phyloP scores from a whole-genome alignment of 2,329 filamentous ascomycete genomes.

The Penicillium sp. region DNA sequence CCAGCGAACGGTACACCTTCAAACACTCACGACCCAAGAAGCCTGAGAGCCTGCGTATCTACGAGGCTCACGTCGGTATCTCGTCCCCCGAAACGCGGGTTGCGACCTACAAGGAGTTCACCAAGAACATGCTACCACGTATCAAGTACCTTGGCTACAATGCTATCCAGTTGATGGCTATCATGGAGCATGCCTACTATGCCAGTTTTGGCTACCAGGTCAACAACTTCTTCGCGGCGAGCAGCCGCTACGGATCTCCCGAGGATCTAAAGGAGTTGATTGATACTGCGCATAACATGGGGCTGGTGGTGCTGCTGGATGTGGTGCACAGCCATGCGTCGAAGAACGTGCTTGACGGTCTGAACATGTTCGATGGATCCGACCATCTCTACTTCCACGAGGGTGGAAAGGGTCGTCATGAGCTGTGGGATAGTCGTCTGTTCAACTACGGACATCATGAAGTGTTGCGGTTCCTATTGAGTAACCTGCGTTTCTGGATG shows the following conservation, averaged over 20 bases:
- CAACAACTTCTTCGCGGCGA: constrained; percentile 98
- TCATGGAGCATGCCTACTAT: constrained; percentile 99
- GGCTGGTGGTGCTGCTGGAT: constrained; percentile 87
- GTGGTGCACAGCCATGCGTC: constrained; percentile 98
- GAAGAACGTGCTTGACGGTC: constrained; percentile 92
- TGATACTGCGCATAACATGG: constrained; percentile 89
- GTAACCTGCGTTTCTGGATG: constrained; percentile 98
- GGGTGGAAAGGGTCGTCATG: constrained; percentile 81
- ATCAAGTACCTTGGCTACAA: constrained; percentile 94
- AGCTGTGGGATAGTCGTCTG: constrained; percentile 92
- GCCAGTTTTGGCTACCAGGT: constrained; percentile 98
- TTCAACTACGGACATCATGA: constrained; percentile 98
- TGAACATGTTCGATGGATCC: constrained; percentile 94
- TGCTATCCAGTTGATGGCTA: constrained; percentile 95
- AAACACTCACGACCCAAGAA: constrained; percentile 81
- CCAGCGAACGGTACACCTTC: constrained; percentile 76
- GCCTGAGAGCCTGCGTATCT: constrained; percentile 84
- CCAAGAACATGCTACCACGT: constrained; percentile 83
- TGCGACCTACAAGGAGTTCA: constrained; percentile 97
- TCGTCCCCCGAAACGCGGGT: constrained; percentile 88
- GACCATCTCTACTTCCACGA: constrained; percentile 96
- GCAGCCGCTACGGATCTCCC: constrained; percentile 89
- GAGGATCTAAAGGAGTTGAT: constrained; percentile 97
- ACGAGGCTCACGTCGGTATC: constrained; percentile 98
- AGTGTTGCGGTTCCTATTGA: constrained; percentile 91